Percentiles rank a stretch among this genome's conserved stretches.
phyloP scores from a whole-genome alignment of 2,329 filamentous ascomycete species.

The Talaromyces amestolkiae region DNA sequence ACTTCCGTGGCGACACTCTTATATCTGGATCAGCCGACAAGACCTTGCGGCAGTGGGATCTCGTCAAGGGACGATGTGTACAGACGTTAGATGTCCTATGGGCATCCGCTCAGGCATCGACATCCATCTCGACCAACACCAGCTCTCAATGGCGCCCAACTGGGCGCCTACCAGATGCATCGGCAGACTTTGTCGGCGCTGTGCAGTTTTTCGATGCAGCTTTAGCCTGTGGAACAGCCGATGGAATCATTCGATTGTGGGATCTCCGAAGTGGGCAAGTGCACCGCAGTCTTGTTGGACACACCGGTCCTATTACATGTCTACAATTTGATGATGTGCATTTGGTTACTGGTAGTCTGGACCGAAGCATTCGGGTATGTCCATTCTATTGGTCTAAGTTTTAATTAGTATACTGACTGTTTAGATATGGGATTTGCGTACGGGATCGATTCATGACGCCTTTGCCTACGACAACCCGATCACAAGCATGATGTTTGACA shows the following conservation, averaged over 20 bases:
- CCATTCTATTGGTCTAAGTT: background rate
- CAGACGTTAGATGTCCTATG: constrained; percentile 97
- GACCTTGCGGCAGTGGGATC: constrained; percentile 94
- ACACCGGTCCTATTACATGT: constrained; percentile 90
- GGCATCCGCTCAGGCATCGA: constrained; percentile 87
- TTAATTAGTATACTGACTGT: constrained; percentile 24
- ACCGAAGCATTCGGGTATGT: constrained; percentile 89
- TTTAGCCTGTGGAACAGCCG: constrained; percentile 90
- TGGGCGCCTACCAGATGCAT: constrained; percentile 60
- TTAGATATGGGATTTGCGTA: constrained; percentile 97
- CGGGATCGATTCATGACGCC: constrained; percentile 90
- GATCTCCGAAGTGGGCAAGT: constrained; percentile 95
- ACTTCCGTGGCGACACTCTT: constrained; percentile 84
- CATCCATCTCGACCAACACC: constrained; percentile 58
- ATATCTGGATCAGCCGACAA: constrained; percentile 97
- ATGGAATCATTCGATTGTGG: constrained; percentile 96
- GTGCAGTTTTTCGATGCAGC: constrained; percentile 95
- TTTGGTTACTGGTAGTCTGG: constrained; percentile 86
- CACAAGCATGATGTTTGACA: constrained; percentile 96
- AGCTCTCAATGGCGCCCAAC: constrained; percentile 68
- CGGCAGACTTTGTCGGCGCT: constrained; percentile 89
- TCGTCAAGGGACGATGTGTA: constrained; percentile 94
- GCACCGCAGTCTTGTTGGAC: constrained; percentile 91
- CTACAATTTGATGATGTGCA: constrained; percentile 96
- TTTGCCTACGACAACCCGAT: constrained; percentile 92